Percentiles rank a stretch among this genome's conserved stretches.
These are phyloP conservation scores for Hypoxylon sp. DNA, from an alignment of 2,329 filamentous ascomycete species.

Conservation along the genomic window DNA sequence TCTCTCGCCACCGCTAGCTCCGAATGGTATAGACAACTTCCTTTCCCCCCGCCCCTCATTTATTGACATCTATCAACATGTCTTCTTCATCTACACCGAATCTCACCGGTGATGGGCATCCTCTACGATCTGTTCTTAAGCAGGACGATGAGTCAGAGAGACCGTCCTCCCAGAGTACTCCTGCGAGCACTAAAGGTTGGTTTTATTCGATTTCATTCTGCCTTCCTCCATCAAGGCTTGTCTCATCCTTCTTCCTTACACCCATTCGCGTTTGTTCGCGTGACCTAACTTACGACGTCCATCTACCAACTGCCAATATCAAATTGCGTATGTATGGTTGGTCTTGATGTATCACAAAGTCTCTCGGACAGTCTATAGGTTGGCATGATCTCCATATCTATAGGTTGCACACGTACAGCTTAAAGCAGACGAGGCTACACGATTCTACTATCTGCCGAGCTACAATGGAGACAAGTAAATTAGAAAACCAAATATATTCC, in stretches of 20 bases:
- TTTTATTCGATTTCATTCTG: constrained; percentile 23
- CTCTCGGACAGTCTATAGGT: not conserved
- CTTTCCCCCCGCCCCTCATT: constrained; percentile 25
- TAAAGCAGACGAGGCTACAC: not conserved
- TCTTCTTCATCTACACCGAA: constrained; percentile 47
- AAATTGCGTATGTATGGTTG: not conserved
- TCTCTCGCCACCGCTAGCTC: constrained; percentile 7
- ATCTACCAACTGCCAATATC: constrained; percentile 2
- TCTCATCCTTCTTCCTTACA: constrained; percentile 12
- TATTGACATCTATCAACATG: constrained; percentile 40
- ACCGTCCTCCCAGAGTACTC: constrained; percentile 42
- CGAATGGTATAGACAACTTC: constrained; percentile 17
- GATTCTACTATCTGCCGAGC: not conserved
- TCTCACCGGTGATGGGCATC: constrained; percentile 46
- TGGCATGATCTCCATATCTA: not conserved
- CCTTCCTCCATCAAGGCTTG: not conserved
- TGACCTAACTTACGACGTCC: constrained; percentile 13
- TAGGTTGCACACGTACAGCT: not conserved
- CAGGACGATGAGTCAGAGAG: constrained; percentile 53
- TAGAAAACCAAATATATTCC: not conserved
- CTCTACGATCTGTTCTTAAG: constrained; percentile 54
- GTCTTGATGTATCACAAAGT: not conserved
- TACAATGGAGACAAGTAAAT: constrained; percentile 3
- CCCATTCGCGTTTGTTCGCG: constrained; percentile 12
- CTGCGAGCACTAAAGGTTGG: constrained; percentile 51